Evolutionary conservation across 805 yeast genomes (phyloP), one percentile per base, ranked within the genome.

Genomic region (Wickerhamiella nectarea): DNA sequence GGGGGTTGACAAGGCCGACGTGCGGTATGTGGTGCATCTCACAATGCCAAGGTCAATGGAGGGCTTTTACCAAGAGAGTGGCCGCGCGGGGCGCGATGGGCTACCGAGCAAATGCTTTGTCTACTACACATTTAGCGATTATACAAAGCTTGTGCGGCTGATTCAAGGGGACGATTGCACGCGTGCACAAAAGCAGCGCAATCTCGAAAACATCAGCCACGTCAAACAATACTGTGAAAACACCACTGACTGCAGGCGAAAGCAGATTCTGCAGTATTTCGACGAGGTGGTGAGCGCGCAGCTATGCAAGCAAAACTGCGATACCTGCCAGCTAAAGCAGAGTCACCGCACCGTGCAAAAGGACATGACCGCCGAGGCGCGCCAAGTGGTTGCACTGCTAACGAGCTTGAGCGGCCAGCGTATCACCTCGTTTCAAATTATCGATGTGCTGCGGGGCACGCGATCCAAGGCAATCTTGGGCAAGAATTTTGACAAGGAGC

Each of bases 1-100:
- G 98, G 98, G 98, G 38, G 89, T 91, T 45, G 98, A 91, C 63
- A 91, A 91, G 59, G 82, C 95, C 0, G 94, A 91, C 61, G 98
- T 91, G 10, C 67, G 98, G 38, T 87, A 71, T 65, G 97, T 91
- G 3, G 76, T 84, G 34, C 98, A 91, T 63, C 69, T 80, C 50
- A 82, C 91, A 5, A 64, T 91, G 20, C 96, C 98, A 0, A 67
- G 95, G 54, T 83, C 85, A 43, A 66, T 91, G 50, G 98, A 91
- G 62, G 97, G 96, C 0, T 91, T 91, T 60, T 91, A 91, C 56
- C 98, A 91, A 61, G 98, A 91, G 59, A 87, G 97, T 1, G 98
- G 98, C 6, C 76, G 98, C 62, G 98, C 97, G 3, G 98, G 98
- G 4, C 74, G 98, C 64, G 98, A 91, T 64, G 97, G 98, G 0